Base-by-base conservation (phyloP, 2,329 filamentous ascomycete species). In the Ascochyta fabae region DNA sequence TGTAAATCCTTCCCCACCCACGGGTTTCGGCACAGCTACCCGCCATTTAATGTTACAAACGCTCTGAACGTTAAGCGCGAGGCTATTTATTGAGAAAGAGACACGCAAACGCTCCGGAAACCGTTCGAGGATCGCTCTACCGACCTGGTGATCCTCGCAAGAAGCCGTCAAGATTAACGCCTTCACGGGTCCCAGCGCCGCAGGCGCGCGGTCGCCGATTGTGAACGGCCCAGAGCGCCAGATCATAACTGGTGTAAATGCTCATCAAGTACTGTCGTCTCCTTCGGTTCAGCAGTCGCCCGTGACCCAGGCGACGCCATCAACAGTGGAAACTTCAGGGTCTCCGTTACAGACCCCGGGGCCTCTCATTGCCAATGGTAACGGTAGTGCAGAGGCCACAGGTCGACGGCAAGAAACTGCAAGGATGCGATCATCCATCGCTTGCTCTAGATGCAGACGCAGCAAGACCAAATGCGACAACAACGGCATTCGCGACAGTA, bases 401-500 rank as follows among this genome's bases (percentile, higher is more conserved):
- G 57, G 48, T 51, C 58, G 59, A 53, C 59, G 60, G 23, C 50
- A 64, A 42, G 63, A 70, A 45, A 66, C 68, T 55, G 57, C 60
- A 54, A 74, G 78, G 53, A 89, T 92, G 84, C 84, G 91, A 64
- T 92, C 90, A 42, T 91, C 88, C 69, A 91, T 94, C 70, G 90
- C 91, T 43, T 95, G 91, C 75, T 81, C 85, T 58, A 83, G 86
- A 60, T 94, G 91, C 72, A 84, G 91, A 54, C 86, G 86, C 67
- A 92, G 89, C 72, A 96, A 95, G 77, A 91, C 94, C 72, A 94
- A 94, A 77, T 96, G 91, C 78, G 86, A 91, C 74, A 95, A 95
- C 76, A 84, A 85, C 64, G 90, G 90, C 57, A 19, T 39, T 19
- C 84, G 88, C 53, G 84, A 84, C 59, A 87, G 86, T 15, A 86